These are phyloP conservation scores for Cyclotella sp. DNA, from an alignment of 108 stramenopile species.

Conservation along the genomic window DNA sequence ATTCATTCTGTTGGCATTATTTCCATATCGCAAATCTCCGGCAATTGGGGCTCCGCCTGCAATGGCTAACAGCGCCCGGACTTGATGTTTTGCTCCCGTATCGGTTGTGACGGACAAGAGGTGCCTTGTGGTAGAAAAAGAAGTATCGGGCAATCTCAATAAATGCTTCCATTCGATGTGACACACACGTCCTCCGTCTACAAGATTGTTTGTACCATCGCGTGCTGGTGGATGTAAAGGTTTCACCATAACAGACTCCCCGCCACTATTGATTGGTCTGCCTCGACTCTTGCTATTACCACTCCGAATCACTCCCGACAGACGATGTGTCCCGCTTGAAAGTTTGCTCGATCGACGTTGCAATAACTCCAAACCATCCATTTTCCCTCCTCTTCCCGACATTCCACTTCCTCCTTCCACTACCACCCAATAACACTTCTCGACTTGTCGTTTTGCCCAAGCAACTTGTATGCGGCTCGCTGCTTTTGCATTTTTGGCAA, in stretches of 20 bases:
- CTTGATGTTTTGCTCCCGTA: slow-evolving; percentile 84
- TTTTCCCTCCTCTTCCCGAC: slow-evolving; percentile 6
- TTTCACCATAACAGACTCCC: slow-evolving; percentile 43
- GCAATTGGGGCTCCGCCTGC: slow-evolving; percentile 67
- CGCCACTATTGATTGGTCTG: slow-evolving; percentile 14
- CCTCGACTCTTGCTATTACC: slow-evolving; percentile 6
- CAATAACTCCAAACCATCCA: slow-evolving; percentile 43
- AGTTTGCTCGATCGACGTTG: slow-evolving; percentile 28
- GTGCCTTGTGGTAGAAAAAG: slow-evolving; percentile 26
- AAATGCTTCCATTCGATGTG: slow-evolving; percentile 64
- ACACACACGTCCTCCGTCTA: slow-evolving; percentile 35
- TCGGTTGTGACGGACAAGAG: slow-evolving; percentile 62
- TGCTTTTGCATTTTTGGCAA: slow-evolving; percentile 83
- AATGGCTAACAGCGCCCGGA: slow-evolving; percentile 75
- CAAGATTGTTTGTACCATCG: background rate
- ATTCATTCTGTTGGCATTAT: slow-evolving; percentile 21
- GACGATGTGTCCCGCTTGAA: slow-evolving; percentile 13
- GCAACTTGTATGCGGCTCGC: slow-evolving; percentile 72
- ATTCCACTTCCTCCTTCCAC: slow-evolving; percentile 45
- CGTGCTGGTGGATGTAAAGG: slow-evolving; percentile 25
- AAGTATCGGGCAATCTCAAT: slow-evolving; percentile 16
- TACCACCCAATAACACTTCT: slow-evolving; percentile 65
- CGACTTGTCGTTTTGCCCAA: slow-evolving; percentile 66
- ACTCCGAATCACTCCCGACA: slow-evolving; percentile 43
- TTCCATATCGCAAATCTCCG: slow-evolving; percentile 84